A percentile compares a stretch with the other conserved stretches of the same genome.
phyloP scores from a whole-genome alignment of 345 rosid genomes.

The Populus simonii region DNA sequence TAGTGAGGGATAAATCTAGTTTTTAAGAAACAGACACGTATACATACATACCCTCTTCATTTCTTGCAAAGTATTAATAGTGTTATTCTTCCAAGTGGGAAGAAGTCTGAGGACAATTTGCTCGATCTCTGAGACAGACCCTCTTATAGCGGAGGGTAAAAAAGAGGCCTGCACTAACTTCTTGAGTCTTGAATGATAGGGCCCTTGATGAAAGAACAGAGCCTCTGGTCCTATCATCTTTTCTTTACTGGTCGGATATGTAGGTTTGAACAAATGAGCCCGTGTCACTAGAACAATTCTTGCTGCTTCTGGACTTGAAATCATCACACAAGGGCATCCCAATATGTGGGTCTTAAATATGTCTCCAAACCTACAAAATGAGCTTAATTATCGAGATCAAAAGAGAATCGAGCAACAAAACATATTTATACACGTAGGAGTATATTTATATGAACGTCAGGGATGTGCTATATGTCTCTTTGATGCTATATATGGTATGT shows the following conservation, averaged over 20 bases:
- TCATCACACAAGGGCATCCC: constrained; percentile 98
- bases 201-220: constrained; percentile 82
- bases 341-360: constrained; percentile 85
- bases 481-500: not conserved
- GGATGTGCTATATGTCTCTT: no score
- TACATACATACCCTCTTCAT: constrained; percentile 69
- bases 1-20: constrained; percentile 2
- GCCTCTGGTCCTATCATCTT: constrained; percentile 84
- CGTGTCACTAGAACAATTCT: constrained; percentile 59
- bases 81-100: constrained; percentile 50
- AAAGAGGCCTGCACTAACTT: constrained; percentile 70
- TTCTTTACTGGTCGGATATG: constrained; percentile 90
- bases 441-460: no score
- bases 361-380: constrained; percentile 58
- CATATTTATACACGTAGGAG: not conserved
- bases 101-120: constrained; percentile 52
- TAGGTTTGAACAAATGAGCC: constrained; percentile 82
- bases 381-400: not conserved
- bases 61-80: constrained; percentile 73
- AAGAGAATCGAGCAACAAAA: not conserved
- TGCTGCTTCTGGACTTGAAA: constrained; percentile 85
- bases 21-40: not conserved
- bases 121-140: constrained; percentile 67
- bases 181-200: constrained; percentile 67
- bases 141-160: constrained; percentile 63